These are phyloP conservation scores for Zoysia pacifica DNA, from an alignment of 176 grass and related monocot genomes.

Conservation along the genomic window DNA sequence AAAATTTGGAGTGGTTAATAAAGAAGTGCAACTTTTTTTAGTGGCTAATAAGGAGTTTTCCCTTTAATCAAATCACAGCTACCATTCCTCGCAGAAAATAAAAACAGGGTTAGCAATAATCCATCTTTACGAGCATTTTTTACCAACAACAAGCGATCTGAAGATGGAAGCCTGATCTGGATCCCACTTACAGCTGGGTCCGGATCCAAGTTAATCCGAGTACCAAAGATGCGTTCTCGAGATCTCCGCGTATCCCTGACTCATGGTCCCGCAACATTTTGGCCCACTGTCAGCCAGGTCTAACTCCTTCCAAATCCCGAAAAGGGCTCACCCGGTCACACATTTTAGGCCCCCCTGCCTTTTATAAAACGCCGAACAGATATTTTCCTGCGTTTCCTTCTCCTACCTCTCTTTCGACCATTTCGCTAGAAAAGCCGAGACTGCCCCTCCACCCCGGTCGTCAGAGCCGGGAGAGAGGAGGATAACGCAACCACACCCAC, in stretches of 20 bases:
- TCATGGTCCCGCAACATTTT: not conserved
- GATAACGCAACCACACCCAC: not conserved
- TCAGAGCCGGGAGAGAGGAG: not conserved
- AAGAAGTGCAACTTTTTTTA: too few relatives aligned
- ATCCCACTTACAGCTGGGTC: not conserved
- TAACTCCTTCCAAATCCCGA: not conserved
- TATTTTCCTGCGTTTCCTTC: slow-evolving; percentile 13
- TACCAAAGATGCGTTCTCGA: not conserved
- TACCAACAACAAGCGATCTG: not conserved
- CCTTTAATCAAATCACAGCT: not conserved
- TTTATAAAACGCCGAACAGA: slow-evolving; percentile 23
- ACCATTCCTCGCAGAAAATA: not conserved
- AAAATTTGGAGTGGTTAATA: too few relatives aligned
- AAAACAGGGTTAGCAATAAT: not conserved
- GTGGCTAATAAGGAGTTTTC: too few relatives aligned
- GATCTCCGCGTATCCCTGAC: not conserved
- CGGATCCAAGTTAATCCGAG: not conserved
- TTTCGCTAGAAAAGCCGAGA: slow-evolving; percentile 10
- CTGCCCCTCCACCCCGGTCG: slow-evolving; percentile 14
- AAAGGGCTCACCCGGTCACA: not conserved
- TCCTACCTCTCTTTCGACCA: too few relatives aligned
- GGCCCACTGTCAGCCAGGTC: too few relatives aligned
- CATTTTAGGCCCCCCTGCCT: not conserved
- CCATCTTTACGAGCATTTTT: not conserved
- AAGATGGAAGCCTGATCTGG: not conserved